These are phyloP conservation scores for Trichosanthes cucumerina DNA, from an alignment of 306 rosid species.

Conservation along the genomic window DNA sequence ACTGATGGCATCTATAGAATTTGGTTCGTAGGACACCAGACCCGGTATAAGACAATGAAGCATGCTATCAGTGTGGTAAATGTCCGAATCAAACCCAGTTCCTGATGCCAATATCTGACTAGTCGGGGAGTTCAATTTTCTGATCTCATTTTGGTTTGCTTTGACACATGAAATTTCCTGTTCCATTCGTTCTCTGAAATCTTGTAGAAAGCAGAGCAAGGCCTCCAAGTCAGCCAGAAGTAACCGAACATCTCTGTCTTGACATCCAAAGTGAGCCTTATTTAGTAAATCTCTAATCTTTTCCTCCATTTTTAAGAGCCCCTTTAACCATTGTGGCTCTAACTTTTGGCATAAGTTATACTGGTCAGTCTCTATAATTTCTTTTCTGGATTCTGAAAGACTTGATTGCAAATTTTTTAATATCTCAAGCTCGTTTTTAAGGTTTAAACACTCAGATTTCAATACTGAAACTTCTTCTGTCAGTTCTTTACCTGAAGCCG, in stretches of 20 bases:
- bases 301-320: constrained; percentile 64
- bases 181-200: constrained; percentile 56
- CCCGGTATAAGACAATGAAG: constrained; percentile 49
- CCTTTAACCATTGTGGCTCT: constrained; percentile 53
- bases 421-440: constrained; percentile 63
- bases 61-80: constrained; percentile 51
- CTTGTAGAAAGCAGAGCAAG: constrained; percentile 47
- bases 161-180: constrained; percentile 35
- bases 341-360: constrained; percentile 34
- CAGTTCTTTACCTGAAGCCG: constrained; percentile 65
- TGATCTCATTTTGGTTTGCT: constrained; percentile 27
- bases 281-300: constrained; percentile 64
- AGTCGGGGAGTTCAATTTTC: constrained; percentile 33
- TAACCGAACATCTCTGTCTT: constrained; percentile 55
- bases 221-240: constrained; percentile 52
- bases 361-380: constrained; percentile 31
- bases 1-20: constrained; percentile 53
- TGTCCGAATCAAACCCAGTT: constrained; percentile 48
- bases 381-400: constrained; percentile 31
- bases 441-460: constrained; percentile 65
- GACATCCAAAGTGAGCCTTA: constrained; percentile 48
- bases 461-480: constrained; percentile 57
- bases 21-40: constrained; percentile 47
- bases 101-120: constrained; percentile 45
- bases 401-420: constrained; percentile 35